Evolutionary conservation across 495 filamentous ascomycete species (phyloP), one percentile per base, ranked within the genome.

Genomic region (Xylaria palmicola): DNA sequence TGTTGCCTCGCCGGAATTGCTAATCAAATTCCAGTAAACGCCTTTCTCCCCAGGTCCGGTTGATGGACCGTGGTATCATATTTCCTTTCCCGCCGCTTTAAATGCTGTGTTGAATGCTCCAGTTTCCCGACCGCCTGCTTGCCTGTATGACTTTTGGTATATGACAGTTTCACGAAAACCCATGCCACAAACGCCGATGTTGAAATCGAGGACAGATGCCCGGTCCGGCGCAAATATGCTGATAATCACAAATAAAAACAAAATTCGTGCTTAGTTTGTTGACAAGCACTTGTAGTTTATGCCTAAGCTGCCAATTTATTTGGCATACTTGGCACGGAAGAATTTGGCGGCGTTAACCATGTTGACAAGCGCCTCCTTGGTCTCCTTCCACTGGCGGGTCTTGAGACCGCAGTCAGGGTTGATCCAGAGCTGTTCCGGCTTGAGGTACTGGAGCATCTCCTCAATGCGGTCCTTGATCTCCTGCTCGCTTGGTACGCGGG

Each of bases 341-440:
- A 78, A 89, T 86, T 97, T 97, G 80, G 94, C 92, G 36, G 95
- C 94, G 72, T 90, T 87, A 77, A 98, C 91, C 91, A 98, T 88
- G 84, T 96, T 93, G 77, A 79, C 82, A 71, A 97, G 81, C 59
- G 92, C 89, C 69, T 88, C 89, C 86, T 95, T 96, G 74, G 92
- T 94, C 88, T 98, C 93, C 71, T 86, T 82, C 93, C 92, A 97
- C 80, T 92, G 86, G 66, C 94, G 89, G 67, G 94, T 98, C 89
- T 98, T 98, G 40, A 98, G 86, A 81, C 94, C 94, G 72, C 94
- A 98, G 80, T 98, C 94, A 62, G 95, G 94, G 84, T 98, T 92
- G 82, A 96, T 87, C 93, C 93, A 98, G 77, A 98, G 90, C 83
- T 98, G 92, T 62, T 96, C 90, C 40, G 92, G 91, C 79, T 86